Evolutionary conservation across 23 red algal species (phyloP).

Genomic region (Gracilaria gracilis): DNA sequence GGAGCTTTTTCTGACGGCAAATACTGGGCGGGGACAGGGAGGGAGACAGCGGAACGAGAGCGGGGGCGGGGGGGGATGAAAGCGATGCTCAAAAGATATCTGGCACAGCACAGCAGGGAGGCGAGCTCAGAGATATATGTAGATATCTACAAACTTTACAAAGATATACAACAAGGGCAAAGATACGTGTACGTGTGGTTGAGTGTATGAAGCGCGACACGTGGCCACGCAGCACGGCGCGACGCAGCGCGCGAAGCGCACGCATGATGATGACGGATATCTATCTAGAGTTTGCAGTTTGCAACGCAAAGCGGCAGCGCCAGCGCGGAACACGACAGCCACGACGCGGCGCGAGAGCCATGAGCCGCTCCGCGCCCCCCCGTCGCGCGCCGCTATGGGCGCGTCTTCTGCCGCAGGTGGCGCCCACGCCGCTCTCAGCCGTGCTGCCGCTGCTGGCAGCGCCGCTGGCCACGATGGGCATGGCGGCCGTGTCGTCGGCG

Average conservation of each 20-base stretch:
- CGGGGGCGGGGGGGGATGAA: neutral
- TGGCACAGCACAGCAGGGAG: too few species aligned
- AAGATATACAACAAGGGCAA: too few species aligned
- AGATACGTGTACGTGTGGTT: too few species aligned
- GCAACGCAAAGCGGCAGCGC: neutral
- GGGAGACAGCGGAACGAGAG: neutral
- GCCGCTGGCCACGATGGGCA: conserved; percentile 63
- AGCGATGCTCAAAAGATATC: too few species aligned
- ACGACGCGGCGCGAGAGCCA: neutral
- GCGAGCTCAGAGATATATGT: too few species aligned
- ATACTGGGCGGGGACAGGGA: too few species aligned
- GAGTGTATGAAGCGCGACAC: neutral
- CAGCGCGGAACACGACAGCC: neutral
- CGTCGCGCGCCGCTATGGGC: neutral
- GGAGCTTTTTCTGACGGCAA: too few species aligned
- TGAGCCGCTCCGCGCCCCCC: neutral
- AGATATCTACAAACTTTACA: too few species aligned
- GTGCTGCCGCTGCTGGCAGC: conserved; percentile 7
- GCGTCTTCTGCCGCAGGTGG: conserved; percentile 14
- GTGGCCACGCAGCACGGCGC: neutral
- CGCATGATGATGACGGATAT: neutral
- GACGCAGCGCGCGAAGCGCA: neutral
- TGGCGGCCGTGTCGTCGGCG: conserved; percentile 23
- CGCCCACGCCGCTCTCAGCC: neutral
- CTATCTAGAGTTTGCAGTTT: neutral